A percentile compares a stretch with the other conserved stretches of the same genome.
Conservation (phyloP, 2,329 filamentous ascomycete genomes). For the Arthrobotrys entomopaga region DNA sequence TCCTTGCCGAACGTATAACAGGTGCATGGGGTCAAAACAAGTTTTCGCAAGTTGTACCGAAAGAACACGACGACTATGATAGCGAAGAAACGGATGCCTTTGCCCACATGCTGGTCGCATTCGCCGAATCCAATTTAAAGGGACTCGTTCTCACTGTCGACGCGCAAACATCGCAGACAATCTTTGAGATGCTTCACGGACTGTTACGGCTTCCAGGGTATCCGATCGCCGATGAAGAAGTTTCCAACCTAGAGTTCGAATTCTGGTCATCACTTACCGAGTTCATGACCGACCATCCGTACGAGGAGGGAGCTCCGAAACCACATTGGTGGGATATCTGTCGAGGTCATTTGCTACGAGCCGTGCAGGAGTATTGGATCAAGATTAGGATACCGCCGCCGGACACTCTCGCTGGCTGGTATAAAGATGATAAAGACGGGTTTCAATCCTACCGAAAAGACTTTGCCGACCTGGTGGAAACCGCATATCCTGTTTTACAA, state of each 20-base stretch:
- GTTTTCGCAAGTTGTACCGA: slow-evolving; percentile 69
- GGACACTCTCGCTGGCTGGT: slow-evolving; percentile 72
- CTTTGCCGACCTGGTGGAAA: slow-evolving; percentile 79
- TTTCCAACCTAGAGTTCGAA: slow-evolving; percentile 78
- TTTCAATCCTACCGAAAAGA: slow-evolving; percentile 81
- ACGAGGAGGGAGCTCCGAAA: slow-evolving; percentile 65
- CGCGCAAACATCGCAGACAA: slow-evolving; percentile 65
- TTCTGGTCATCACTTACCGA: slow-evolving; percentile 85
- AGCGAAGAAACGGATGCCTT: slow-evolving; percentile 70
- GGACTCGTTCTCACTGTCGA: slow-evolving; percentile 68
- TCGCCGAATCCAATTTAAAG: slow-evolving; percentile 74
- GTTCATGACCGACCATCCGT: slow-evolving; percentile 70
- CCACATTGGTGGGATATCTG: slow-evolving; percentile 70
- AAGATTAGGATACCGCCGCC: slow-evolving; percentile 75
- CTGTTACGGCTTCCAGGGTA: slow-evolving; percentile 74
- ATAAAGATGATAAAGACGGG: slow-evolving; percentile 72
- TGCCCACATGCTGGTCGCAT: slow-evolving; percentile 74
- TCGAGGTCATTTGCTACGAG: slow-evolving; percentile 71
- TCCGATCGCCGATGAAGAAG: slow-evolving; percentile 76
- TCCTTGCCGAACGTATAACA: slow-evolving; percentile 70
- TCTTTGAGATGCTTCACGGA: slow-evolving; percentile 71
- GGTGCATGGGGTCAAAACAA: slow-evolving; percentile 70
- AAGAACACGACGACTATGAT: slow-evolving; percentile 69
- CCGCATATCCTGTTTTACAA: slow-evolving; percentile 71
- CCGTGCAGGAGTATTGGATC: slow-evolving; percentile 73